Percentiles rank a stretch among this genome's conserved stretches.
Conservation (phyloP, 2,329 filamentous ascomycete genomes). For the Pseudocercospora macadamiae region DNA sequence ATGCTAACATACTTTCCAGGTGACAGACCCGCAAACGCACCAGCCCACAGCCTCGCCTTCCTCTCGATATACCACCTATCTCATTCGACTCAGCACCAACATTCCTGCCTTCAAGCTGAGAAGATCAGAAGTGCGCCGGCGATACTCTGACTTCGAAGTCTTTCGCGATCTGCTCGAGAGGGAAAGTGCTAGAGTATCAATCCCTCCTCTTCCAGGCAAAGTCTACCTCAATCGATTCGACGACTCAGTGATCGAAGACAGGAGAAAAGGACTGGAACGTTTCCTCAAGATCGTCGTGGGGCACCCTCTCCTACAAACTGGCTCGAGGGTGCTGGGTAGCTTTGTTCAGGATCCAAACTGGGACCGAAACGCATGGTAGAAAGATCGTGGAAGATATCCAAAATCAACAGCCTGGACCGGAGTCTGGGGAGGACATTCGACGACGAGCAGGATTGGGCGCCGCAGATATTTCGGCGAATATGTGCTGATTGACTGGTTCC, state of each 20-base stretch:
- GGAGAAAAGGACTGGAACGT: slow-evolving; percentile 86
- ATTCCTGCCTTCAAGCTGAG: slow-evolving; percentile 98
- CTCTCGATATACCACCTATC: slow-evolving; percentile 91
- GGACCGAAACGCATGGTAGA: slow-evolving; percentile 84
- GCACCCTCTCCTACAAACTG: slow-evolving; percentile 93
- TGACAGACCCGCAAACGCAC: slow-evolving; percentile 90
- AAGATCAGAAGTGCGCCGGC: slow-evolving; percentile 77
- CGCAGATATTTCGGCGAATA: too few species aligned
- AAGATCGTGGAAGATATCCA: neutral
- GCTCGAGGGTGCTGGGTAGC: slow-evolving; percentile 91
- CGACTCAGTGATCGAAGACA: slow-evolving; percentile 96
- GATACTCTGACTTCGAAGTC: slow-evolving; percentile 98
- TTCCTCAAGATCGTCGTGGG: slow-evolving; percentile 98
- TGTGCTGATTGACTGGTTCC: too few species aligned
- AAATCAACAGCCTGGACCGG: neutral
- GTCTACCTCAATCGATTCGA: slow-evolving; percentile 98
- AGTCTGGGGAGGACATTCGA: neutral
- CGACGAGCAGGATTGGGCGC: neutral
- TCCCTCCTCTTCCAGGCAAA: slow-evolving; percentile 92
- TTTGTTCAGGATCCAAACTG: slow-evolving; percentile 96
- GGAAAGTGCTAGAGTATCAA: slow-evolving; percentile 90
- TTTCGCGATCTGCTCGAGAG: slow-evolving; percentile 98
- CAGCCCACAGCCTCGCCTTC: slow-evolving; percentile 68
- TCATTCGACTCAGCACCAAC: slow-evolving; percentile 96
- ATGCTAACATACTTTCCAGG: too few species aligned